A percentile compares a stretch with the other conserved stretches of the same genome.
Evolutionary conservation across 306 rosid species (phyloP).

Genomic region (Astragalus membranaceus): DNA sequence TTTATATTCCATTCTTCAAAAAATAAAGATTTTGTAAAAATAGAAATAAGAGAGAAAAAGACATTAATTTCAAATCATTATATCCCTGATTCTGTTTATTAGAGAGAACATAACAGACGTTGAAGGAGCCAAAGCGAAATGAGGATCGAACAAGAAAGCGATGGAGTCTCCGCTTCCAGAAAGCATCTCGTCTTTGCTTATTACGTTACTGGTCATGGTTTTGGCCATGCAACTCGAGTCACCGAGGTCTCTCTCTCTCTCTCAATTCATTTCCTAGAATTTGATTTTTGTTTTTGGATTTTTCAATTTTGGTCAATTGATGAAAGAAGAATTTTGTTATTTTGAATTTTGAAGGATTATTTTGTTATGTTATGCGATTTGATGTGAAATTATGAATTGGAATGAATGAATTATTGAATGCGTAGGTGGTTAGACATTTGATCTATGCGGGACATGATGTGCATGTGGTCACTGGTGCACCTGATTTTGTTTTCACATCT

Average conservation of each 20-base stretch:
- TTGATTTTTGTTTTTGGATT: neutral
- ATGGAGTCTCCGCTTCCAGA: slow-evolving; percentile 67
- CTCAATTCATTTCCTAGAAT: neutral
- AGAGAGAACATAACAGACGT: no score
- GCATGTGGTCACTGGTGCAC: slow-evolving; percentile 90
- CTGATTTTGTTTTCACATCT: slow-evolving; percentile 88
- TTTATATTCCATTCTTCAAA: no score
- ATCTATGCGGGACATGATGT: slow-evolving; percentile 90
- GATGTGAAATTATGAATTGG: slow-evolving; percentile 1
- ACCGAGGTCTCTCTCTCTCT: slow-evolving; percentile 48
- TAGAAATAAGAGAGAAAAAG: no score
- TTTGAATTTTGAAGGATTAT: neutral
- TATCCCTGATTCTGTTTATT: no score
- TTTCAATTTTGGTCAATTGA: neutral
- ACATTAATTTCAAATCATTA: no score
- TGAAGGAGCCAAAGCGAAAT: slow-evolving; percentile 13
- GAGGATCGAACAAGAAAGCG: slow-evolving; percentile 64
- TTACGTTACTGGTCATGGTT: slow-evolving; percentile 93
- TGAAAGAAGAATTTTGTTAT: neutral
- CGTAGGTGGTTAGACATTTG: slow-evolving; percentile 77
- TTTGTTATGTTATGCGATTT: neutral
- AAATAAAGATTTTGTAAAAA: no score
- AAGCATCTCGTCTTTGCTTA: slow-evolving; percentile 84
- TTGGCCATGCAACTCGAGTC: slow-evolving; percentile 95
- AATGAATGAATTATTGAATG: slow-evolving; percentile 1